phyloP scores from a whole-genome alignment of 2,329 filamentous ascomycete species.

The Calonectria leucothoes region DNA sequence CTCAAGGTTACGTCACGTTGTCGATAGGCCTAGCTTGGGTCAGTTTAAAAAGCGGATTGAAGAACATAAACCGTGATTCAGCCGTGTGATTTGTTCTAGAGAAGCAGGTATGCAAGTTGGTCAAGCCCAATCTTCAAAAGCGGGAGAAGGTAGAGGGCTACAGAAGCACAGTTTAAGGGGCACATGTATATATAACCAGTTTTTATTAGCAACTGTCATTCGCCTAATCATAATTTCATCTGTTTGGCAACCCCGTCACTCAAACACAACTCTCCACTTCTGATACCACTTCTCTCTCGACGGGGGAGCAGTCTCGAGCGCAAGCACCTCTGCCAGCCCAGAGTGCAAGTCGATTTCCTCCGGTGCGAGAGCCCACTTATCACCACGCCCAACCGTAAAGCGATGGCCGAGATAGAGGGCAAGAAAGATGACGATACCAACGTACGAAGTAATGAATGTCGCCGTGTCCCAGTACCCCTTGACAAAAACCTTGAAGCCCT shows the following conservation, averaged over 20 bases:
- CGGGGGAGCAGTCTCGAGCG: conserved; percentile 4
- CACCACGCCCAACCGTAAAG: conserved; percentile 3
- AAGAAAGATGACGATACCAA: conserved; percentile 21
- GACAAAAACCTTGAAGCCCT: conserved; percentile 27
- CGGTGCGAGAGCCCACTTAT: conserved; percentile 5
- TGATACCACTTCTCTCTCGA: conserved; percentile 16
- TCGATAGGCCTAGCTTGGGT: too few species aligned
- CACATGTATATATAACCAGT: background rate
- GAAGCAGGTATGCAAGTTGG: too few species aligned
- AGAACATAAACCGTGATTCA: too few species aligned
- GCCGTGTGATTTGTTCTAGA: too few species aligned
- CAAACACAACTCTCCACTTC: conserved; percentile 16
- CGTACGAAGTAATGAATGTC: conserved; percentile 22
- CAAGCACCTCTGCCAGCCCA: conserved; percentile 19
- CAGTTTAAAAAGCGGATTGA: too few species aligned
- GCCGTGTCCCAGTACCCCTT: conserved; percentile 14
- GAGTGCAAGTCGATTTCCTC: conserved; percentile 16
- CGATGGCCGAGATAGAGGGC: conserved; percentile 19
- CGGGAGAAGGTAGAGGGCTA: too few species aligned
- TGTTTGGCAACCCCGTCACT: background rate
- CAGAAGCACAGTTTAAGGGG: background rate
- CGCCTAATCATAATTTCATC: background rate
- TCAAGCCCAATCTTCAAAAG: too few species aligned
- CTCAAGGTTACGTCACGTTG: too few species aligned
- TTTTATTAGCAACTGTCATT: background rate